These are phyloP conservation scores for Tylopilus orsonianus DNA, from an alignment of 1,284 basidiomycete species.

Conservation along the genomic window DNA sequence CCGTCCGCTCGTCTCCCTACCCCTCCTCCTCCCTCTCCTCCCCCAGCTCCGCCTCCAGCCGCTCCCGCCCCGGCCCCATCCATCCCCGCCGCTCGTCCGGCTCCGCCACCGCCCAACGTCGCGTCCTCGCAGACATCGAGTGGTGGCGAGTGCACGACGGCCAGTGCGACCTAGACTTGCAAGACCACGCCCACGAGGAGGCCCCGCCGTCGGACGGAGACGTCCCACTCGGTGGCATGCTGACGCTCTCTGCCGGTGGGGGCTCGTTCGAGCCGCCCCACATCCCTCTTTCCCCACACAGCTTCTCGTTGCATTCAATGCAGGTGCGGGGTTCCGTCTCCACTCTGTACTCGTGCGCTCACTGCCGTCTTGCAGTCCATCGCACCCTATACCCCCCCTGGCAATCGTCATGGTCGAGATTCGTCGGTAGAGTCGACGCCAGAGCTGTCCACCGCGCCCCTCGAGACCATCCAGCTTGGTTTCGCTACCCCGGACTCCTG, in stretches of 20 bases:
- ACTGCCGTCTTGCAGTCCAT: slow-evolving; percentile 37
- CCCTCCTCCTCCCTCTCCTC: slow-evolving; percentile 40
- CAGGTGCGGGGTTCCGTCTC: slow-evolving; percentile 23
- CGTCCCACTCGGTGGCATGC: slow-evolving; percentile 18
- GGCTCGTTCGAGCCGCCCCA: slow-evolving; percentile 22
- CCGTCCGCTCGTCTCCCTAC: slow-evolving; percentile 64
- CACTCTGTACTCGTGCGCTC: slow-evolving; percentile 18
- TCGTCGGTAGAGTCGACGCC: slow-evolving; percentile 59
- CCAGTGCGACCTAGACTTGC: slow-evolving; percentile 52
- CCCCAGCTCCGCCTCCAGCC: slow-evolving; percentile 26
- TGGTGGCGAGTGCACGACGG: slow-evolving; percentile 79
- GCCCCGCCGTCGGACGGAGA: slow-evolving; percentile 18
- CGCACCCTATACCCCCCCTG: slow-evolving; percentile 49
- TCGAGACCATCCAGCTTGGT: slow-evolving; percentile 43
- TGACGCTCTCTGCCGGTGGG: slow-evolving; percentile 26
- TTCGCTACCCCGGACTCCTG: slow-evolving; percentile 35
- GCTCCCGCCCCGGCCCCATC: slow-evolving; percentile 40
- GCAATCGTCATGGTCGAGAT: slow-evolving; percentile 41
- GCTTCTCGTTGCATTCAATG: slow-evolving; percentile 20
- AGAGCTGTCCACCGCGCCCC: slow-evolving; percentile 42
- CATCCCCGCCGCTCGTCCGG: slow-evolving; percentile 59
- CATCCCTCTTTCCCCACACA: slow-evolving; percentile 15
- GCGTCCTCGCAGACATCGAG: slow-evolving; percentile 78
- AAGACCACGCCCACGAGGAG: slow-evolving; percentile 33
- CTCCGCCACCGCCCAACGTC: slow-evolving; percentile 58